phyloP scores from a whole-genome alignment of 2,329 filamentous ascomycete genomes.

The Colletotrichum neosansevieriae region DNA sequence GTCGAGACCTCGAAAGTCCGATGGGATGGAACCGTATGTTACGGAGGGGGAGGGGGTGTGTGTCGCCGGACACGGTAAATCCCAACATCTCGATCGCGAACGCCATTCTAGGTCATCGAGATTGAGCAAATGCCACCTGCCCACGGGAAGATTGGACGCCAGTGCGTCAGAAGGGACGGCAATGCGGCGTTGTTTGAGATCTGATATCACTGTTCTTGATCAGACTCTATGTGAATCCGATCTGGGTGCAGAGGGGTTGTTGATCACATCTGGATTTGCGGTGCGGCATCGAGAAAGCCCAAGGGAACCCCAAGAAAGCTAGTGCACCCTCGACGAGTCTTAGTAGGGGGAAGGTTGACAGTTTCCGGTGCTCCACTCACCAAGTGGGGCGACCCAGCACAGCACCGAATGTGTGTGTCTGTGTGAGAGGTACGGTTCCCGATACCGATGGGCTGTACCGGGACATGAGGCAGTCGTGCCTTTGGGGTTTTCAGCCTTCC shows the following conservation, averaged over 20 bases:
- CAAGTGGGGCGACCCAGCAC: slow-evolving; percentile 13
- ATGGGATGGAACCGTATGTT: slow-evolving; percentile 27
- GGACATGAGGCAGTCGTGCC: neutral
- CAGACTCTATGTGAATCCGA: slow-evolving; percentile 26
- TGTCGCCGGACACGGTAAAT: slow-evolving; percentile 24
- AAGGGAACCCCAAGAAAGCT: slow-evolving; percentile 20
- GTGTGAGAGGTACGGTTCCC: neutral
- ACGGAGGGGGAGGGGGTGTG: slow-evolving; percentile 16
- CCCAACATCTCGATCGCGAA: slow-evolving; percentile 40
- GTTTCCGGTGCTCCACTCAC: slow-evolving; percentile 2
- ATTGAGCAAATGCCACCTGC: slow-evolving; percentile 37
- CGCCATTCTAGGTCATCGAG: slow-evolving; percentile 40
- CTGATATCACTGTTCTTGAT: slow-evolving; percentile 36
- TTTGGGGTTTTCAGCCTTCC: neutral
- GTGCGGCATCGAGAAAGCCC: slow-evolving; percentile 34
- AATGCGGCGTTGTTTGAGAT: slow-evolving; percentile 31
- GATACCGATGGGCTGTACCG: neutral
- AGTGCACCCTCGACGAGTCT: slow-evolving; percentile 10
- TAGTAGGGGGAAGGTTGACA: slow-evolving; percentile 8
- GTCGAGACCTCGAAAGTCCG: neutral
- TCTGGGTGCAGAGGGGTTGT: slow-evolving; percentile 21
- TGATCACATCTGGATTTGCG: slow-evolving; percentile 30
- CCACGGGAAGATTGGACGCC: slow-evolving; percentile 28
- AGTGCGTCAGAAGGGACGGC: slow-evolving; percentile 33
- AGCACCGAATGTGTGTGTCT: neutral